phyloP scores from a whole-genome alignment of 768 basidiomycete species.

The Calocybe indica region DNA sequence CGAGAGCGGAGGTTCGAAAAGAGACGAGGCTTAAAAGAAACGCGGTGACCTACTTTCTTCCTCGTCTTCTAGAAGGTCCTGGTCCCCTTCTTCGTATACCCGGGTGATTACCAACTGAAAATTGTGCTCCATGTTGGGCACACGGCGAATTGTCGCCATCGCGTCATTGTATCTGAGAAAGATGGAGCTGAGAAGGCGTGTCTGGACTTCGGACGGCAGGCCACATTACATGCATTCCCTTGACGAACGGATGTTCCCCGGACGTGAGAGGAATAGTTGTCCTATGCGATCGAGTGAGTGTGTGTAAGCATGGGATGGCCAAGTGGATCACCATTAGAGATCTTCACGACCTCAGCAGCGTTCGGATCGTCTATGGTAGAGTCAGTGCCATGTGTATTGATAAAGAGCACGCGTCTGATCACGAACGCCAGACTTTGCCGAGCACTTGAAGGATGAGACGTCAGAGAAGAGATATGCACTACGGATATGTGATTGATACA shows the following conservation, averaged over 20 bases:
- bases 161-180: conserved; percentile 83
- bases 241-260: conserved; percentile 85
- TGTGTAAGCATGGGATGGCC: not conserved
- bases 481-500: conserved; percentile 8
- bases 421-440: conserved; percentile 93
- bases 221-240: conserved; percentile 87
- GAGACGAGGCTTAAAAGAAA: not conserved
- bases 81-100: conserved; percentile 96
- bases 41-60: conserved; percentile 61
- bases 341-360: conserved; percentile 92
- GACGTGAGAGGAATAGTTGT: conserved; percentile 85
- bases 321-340: conserved; percentile 53
- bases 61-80: conserved; percentile 90
- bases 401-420: conserved; percentile 8
- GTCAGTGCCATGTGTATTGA: conserved; percentile 17
- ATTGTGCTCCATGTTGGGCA: conserved; percentile 68
- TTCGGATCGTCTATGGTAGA: conserved; percentile 76
- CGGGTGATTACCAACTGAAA: conserved; percentile 94
- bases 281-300: conserved; percentile 26
- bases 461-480: conserved; percentile 3
- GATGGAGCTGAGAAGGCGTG: not conserved
- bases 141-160: conserved; percentile 87
- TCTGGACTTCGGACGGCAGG: conserved; percentile 20
- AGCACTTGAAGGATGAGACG: conserved; percentile 47
- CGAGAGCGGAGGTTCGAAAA: not conserved